phyloP scores from a whole-genome alignment of 2,329 filamentous ascomycete species.

The Dothistroma pini region DNA sequence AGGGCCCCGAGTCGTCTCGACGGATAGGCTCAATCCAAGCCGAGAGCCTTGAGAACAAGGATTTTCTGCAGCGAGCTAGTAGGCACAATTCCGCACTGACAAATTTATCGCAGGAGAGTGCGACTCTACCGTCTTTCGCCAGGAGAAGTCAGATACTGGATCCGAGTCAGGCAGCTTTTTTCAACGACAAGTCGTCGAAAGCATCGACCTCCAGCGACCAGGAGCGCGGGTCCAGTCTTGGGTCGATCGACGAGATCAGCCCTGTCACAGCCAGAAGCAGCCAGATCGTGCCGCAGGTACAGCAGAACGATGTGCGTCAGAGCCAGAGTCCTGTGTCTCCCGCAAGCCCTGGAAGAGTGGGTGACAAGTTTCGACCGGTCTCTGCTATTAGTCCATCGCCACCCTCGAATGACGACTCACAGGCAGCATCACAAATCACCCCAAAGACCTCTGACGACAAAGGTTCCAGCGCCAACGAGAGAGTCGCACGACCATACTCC shows the following conservation, averaged over 20 bases:
- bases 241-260: constrained; percentile 23
- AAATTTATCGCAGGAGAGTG: constrained; percentile 29
- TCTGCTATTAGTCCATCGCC: constrained; percentile 12
- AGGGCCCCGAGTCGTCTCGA: constrained; percentile 43
- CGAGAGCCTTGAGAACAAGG: constrained; percentile 47
- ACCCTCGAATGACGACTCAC: constrained; percentile 2
- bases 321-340: constrained; percentile 23
- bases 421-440: constrained; percentile 7
- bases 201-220: constrained; percentile 24
- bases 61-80: constrained; percentile 46
- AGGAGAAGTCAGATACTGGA: constrained; percentile 34
- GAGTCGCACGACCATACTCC: constrained; percentile 13
- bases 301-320: constrained; percentile 6
- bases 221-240: constrained; percentile 19
- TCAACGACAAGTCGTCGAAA: constrained; percentile 26
- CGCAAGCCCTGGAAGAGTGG: constrained; percentile 10
- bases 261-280: constrained; percentile 23
- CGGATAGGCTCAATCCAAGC: constrained; percentile 44
- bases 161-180: constrained; percentile 27
- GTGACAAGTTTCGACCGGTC: constrained; percentile 15
- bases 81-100: constrained; percentile 28
- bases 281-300: background rate
- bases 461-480: constrained; percentile 5
- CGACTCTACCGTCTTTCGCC: constrained; percentile 34
- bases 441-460: constrained; percentile 6